These are phyloP conservation scores for Juncus inflexus DNA, from an alignment of 176 grass and related monocot species.

Conservation along the genomic window DNA sequence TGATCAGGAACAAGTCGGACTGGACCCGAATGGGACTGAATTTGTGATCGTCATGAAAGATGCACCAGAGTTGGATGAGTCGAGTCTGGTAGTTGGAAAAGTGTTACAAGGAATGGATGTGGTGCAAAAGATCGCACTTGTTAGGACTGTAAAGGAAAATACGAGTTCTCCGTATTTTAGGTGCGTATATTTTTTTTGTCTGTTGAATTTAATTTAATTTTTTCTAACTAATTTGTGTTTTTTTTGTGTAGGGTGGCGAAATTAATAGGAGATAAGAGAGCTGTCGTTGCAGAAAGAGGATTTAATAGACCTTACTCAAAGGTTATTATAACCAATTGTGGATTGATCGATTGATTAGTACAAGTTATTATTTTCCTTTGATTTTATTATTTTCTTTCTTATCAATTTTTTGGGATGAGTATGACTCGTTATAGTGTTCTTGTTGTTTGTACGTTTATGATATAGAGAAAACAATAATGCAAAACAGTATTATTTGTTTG, in stretches of 20 bases:
- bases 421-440: background rate
- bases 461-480: too few species aligned
- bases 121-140: constrained; percentile 54
- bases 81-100: constrained; percentile 55
- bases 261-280: constrained; percentile 93
- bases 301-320: constrained; percentile 88
- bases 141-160: constrained; percentile 82
- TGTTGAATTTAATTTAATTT: background rate
- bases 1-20: constrained; percentile 52
- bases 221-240: constrained; percentile 13
- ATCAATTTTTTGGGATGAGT: background rate
- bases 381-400: background rate
- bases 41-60: constrained; percentile 60
- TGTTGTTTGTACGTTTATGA: too few species aligned
- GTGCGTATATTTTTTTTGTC: constrained; percentile 27
- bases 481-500: too few species aligned
- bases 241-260: constrained; percentile 63
- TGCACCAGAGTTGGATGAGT: constrained; percentile 58
- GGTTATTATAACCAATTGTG: constrained; percentile 68
- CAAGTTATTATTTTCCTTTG: background rate
- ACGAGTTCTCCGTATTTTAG: constrained; percentile 76
- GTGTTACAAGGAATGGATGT: constrained; percentile 92
- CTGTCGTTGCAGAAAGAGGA: constrained; percentile 81
- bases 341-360: constrained; percentile 29
- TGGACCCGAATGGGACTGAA: constrained; percentile 71